These are phyloP conservation scores for Candida tetrigidarum DNA, from an alignment of 1,139 yeast species.

Conservation along the genomic window DNA sequence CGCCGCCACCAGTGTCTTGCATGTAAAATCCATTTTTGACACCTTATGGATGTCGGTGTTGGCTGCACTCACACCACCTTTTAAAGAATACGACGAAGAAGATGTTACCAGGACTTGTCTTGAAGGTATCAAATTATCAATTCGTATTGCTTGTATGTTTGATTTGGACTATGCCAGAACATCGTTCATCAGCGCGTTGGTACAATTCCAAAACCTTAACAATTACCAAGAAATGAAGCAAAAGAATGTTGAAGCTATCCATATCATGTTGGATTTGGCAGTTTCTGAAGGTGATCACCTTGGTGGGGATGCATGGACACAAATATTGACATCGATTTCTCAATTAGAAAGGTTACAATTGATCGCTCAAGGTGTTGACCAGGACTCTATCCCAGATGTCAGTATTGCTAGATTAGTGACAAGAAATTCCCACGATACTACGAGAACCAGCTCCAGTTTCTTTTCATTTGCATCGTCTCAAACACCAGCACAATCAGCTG, in stretches of 20 bases:
- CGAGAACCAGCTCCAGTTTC: slow-evolving; percentile 51
- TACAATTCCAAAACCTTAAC: slow-evolving; percentile 82
- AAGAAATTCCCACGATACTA: slow-evolving; percentile 61
- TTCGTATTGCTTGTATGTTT: slow-evolving; percentile 83
- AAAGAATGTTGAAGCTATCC: slow-evolving; percentile 83
- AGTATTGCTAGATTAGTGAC: slow-evolving; percentile 69
- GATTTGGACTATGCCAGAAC: slow-evolving; percentile 84
- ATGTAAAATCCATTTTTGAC: slow-evolving; percentile 92
- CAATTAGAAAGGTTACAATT: slow-evolving; percentile 91
- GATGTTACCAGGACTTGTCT: slow-evolving; percentile 74
- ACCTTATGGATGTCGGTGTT: slow-evolving; percentile 96
- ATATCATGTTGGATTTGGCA: slow-evolving; percentile 76
- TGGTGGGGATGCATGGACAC: slow-evolving; percentile 73
- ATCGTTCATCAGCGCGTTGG: slow-evolving; percentile 87
- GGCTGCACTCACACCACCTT: slow-evolving; percentile 93
- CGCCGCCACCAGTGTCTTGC: slow-evolving; percentile 79
- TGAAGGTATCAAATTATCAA: slow-evolving; percentile 84
- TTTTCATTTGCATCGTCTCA: slow-evolving; percentile 41
- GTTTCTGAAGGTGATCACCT: slow-evolving; percentile 76
- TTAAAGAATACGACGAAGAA: slow-evolving; percentile 83
- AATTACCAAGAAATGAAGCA: slow-evolving; percentile 77
- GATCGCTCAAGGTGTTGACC: slow-evolving; percentile 87
- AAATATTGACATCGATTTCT: slow-evolving; percentile 78
- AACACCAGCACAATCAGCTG: slow-evolving; percentile 47
- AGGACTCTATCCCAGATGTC: slow-evolving; percentile 85